Percentiles rank a stretch among this genome's conserved stretches.
Conservation (phyloP, 345 rosid species). For the Passiflora organensis region DNA sequence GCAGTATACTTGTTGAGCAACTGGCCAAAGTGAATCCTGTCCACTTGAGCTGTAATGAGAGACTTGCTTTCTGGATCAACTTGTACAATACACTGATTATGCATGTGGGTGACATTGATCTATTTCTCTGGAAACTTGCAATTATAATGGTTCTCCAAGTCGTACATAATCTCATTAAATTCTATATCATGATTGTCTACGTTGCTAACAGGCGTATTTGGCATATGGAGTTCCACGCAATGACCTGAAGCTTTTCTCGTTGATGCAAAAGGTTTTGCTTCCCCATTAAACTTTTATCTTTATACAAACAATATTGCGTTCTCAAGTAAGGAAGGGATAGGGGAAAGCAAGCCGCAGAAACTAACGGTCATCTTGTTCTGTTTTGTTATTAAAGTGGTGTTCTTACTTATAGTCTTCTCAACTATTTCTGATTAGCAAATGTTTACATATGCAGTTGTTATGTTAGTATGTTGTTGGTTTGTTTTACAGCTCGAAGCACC, state of each 20-base stretch:
- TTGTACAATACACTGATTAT: conserved; percentile 84
- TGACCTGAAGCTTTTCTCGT: conserved; percentile 15
- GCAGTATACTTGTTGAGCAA: conserved; percentile 22
- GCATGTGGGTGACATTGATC: conserved; percentile 55
- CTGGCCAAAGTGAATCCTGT: conserved; percentile 28
- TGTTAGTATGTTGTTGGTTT: not conserved
- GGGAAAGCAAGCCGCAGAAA: too few species aligned
- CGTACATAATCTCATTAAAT: conserved; percentile 6
- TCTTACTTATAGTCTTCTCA: too few species aligned
- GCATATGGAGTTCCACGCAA: conserved; percentile 23
- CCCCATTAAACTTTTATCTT: not conserved
- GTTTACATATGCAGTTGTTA: too few species aligned
- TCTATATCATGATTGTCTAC: conserved; percentile 10
- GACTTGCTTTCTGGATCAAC: conserved; percentile 94
- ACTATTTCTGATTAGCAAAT: too few species aligned
- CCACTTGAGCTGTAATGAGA: conserved; percentile 32
- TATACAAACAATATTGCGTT: too few species aligned
- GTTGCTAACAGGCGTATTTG: conserved; percentile 20
- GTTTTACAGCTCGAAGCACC: not conserved
- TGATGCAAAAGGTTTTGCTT: conserved; percentile 22
- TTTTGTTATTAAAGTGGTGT: not conserved
- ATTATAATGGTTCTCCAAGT: too few species aligned
- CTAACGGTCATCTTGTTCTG: too few species aligned
- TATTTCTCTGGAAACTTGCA: not conserved
- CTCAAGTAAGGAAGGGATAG: too few species aligned